Base-by-base conservation (phyloP, 2,329 filamentous ascomycete genomes). In the Sporothrix humicola region DNA sequence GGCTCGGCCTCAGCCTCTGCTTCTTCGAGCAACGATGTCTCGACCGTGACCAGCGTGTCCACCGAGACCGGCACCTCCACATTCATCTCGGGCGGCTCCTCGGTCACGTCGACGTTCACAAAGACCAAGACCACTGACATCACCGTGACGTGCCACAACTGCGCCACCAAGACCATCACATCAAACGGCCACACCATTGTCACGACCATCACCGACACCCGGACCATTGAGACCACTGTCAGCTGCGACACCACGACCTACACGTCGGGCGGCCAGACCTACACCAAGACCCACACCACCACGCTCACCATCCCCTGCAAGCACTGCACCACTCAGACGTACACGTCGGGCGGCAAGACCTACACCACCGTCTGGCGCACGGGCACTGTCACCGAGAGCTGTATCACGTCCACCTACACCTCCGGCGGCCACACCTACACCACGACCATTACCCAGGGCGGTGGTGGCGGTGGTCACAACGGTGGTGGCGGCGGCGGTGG, bases 341-440 rank as follows among this genome's bases (percentile, higher is more conserved):
- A 72, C 65, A 69, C 72, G 8, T 50, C 72, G 20, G 61, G 69
- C 17, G 70, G 69, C 54, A 48, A 20, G 8, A 74, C 73, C 54
- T 72, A 72, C 63, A 74, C 73, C 6, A 72, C 71, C 5, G 50
- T 69, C 26, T 54, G 42, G 48, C 50, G 50, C 48, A 69, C 66
- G 15, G 20, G 17, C 48, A 68, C 61, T 4, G 54, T 42, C 42
- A 71, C 69, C 3, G 69, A 66, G 44, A 66, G 26, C 66, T 68
- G 56, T 48, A 46, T 44, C 44, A 73, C 74, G 1, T 58, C 65
- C 48, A 70, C 72, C 12, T 56, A 59, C n/a, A 56, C 54, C 8
- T 73, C 72, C 4, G 48, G 17, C 26, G 73, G 75, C 52, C 52
- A 66, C 59, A 76, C 73, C 17, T 75, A 69, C 65, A 69, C 52